Conservation (phyloP, 768 basidiomycete genomes). For the Rhodotorula taiwanensis region DNA sequence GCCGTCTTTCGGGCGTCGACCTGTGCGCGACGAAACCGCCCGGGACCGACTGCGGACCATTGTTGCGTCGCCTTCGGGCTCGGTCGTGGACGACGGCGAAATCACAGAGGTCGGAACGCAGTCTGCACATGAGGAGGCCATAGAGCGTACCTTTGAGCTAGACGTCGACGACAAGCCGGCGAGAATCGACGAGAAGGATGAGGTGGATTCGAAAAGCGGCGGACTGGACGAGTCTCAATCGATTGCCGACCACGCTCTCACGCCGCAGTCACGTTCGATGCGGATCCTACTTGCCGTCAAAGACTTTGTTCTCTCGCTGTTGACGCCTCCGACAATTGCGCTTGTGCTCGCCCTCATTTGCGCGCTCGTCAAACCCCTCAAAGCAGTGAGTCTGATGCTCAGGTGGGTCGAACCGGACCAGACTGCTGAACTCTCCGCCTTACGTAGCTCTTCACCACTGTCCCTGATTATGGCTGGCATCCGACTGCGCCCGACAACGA, state of each 20-base stretch:
- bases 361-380: slow-evolving; percentile 53
- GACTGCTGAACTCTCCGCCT: accelerated
- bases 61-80: neutral
- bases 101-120: slow-evolving; percentile 11
- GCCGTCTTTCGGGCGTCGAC: neutral
- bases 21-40: neutral
- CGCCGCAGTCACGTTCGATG: neutral
- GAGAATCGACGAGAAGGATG: neutral
- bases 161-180: neutral
- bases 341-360: slow-evolving; percentile 56
- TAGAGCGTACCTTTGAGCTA: no score
- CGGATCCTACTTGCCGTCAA: neutral
- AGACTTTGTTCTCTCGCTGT: neutral
- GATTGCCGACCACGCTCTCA: no score
- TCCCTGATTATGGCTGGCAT: slow-evolving; percentile 6
- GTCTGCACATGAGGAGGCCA: neutral
- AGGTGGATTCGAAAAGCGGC: no score
- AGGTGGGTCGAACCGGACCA: no score
- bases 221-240: no score
- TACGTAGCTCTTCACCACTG: slow-evolving; percentile 1
- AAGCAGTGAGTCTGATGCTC: slow-evolving; percentile 1
- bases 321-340: slow-evolving; percentile 51
- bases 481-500: slow-evolving; percentile 59
- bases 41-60: slow-evolving; percentile 1
- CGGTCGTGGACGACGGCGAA: slow-evolving; percentile 2